These are phyloP conservation scores for Picochlorum sp. DNA, from an alignment of 139 green algal species.

Conservation along the genomic window DNA sequence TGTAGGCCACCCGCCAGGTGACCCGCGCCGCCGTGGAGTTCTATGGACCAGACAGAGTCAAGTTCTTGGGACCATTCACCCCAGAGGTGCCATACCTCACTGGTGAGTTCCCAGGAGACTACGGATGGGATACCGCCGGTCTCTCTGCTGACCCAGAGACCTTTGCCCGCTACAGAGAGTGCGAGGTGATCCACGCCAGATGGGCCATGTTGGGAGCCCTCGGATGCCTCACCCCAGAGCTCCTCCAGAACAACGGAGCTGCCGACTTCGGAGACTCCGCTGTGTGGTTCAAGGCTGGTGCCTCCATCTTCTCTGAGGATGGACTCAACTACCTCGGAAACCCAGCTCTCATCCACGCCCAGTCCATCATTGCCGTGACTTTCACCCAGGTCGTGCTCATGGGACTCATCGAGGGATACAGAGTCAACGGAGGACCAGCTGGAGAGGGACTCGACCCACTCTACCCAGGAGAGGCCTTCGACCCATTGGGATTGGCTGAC, in stretches of 20 bases:
- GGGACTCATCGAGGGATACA: constrained; percentile 87
- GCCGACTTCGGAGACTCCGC: constrained; percentile 49
- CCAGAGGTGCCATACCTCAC: constrained; percentile 56
- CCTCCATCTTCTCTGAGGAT: constrained; percentile 68
- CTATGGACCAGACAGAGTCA: constrained; percentile 45
- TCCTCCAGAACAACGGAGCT: constrained; percentile 46
- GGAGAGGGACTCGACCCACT: constrained; percentile 77
- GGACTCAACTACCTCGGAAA: constrained; percentile 80
- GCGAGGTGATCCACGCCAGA: constrained; percentile 94
- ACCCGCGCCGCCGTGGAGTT: constrained; percentile 29
- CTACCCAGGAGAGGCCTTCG: constrained; percentile 87
- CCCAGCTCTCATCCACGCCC: constrained; percentile 66
- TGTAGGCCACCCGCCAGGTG: constrained; percentile 42
- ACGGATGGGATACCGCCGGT: constrained; percentile 90
- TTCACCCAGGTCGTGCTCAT: constrained; percentile 73
- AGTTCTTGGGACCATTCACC: constrained; percentile 74
- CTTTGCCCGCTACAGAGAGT: constrained; percentile 81
- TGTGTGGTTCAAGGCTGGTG: constrained; percentile 88
- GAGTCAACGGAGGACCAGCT: constrained; percentile 80
- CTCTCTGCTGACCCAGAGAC: constrained; percentile 85
- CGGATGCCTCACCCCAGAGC: constrained; percentile 60
- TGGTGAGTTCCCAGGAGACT: constrained; percentile 87
- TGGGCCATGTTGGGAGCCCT: constrained; percentile 95
- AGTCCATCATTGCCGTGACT: constrained; percentile 68
- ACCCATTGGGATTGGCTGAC: constrained; percentile 93